A percentile compares a stretch with the other conserved stretches of the same genome.
Conservation (phyloP, 2,329 filamentous ascomycete genomes). For the Reticulascus tulasneorum region DNA sequence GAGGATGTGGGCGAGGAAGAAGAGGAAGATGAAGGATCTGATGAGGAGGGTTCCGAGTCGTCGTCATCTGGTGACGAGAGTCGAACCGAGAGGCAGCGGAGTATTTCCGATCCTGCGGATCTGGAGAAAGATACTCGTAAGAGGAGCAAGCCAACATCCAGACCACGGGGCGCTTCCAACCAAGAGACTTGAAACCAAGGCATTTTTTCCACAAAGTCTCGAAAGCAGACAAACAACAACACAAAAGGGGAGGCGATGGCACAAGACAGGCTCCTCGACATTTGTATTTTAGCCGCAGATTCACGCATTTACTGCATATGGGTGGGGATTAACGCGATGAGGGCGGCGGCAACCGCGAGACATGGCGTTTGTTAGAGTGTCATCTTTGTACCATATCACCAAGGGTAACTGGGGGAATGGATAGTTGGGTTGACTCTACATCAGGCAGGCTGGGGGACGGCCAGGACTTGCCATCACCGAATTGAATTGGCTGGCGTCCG, state of each 20-base stretch:
- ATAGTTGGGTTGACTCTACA: no score
- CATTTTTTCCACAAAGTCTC: no score
- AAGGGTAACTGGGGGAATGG: constrained; percentile 6
- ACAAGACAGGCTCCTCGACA: no score
- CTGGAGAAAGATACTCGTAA: constrained; percentile 4
- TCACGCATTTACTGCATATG: background rate
- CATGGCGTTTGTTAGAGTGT: constrained; percentile 10
- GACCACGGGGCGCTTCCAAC: no score
- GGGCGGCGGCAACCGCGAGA: background rate
- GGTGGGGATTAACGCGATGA: background rate
- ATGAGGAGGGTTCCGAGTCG: constrained; percentile 36
- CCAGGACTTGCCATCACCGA: constrained; percentile 6
- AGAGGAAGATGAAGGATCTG: constrained; percentile 54
- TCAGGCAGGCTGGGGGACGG: constrained; percentile 1
- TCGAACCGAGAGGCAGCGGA: constrained; percentile 55
- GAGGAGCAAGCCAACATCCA: constrained; percentile 6
- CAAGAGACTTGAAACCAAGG: no score
- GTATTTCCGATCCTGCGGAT: constrained; percentile 34
- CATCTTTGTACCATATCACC: constrained; percentile 14
- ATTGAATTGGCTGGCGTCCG: constrained; percentile 9
- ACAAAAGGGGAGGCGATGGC: no score
- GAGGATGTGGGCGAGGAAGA: constrained; percentile 61
- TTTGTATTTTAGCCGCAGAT: background rate
- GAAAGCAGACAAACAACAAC: no score
- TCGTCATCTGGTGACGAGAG: constrained; percentile 43